Base-by-base conservation (phyloP, 1,284 basidiomycete genomes). In the Cutaneotrichosporon cavernicola region DNA sequence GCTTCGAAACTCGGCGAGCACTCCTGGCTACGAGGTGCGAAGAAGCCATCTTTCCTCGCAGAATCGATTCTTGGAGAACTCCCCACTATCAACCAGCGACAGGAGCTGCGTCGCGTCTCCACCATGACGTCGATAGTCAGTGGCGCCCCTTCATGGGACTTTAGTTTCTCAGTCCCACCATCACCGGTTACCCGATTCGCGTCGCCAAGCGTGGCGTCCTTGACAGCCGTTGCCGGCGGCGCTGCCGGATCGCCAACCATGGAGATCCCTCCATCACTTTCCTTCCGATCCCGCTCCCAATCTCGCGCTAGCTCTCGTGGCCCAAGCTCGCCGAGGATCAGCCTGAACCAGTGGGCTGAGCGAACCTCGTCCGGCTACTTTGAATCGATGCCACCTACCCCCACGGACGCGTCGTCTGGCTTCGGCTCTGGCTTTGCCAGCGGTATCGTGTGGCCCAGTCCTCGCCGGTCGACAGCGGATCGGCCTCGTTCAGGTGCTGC, bases 71-170 rank as follows among this genome's bases (percentile, higher is more conserved):
- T 79, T 1, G 26, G 69, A 70, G 63, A 67, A 11, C 56, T 77
- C 2, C 73, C 73, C 2, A 61, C 72, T 8, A 61, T 79, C 8
- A 65, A 57, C 5, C 70, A 72, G 36, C 68, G 77, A 6, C 77
- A 79, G 62, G 77, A 79, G 67, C 63, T 76, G 10, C 69, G 72
- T n/a, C 74, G 76, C 5, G 64, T 72, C 3, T 73, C 73, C 3
- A 74, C 74, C 5, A 56, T 69, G 26, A 71, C 72, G 13, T 75
- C 74, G 9, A 61, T 75, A 5, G 60, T 69, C 18, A 74, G 73
- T 8, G 68, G 69, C 11, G 66, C 76, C 1, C 72, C 75, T 0
- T 75, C 73, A 1, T 79, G 77, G 77, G 74, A 79, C 64, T 79
- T 78, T 52, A 62, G 64, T 21, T 60, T 64, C n/a, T 76, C 74